These are phyloP conservation scores for Scenedesmus sp. DNA, from an alignment of 163 green algal species.

Conservation along the genomic window DNA sequence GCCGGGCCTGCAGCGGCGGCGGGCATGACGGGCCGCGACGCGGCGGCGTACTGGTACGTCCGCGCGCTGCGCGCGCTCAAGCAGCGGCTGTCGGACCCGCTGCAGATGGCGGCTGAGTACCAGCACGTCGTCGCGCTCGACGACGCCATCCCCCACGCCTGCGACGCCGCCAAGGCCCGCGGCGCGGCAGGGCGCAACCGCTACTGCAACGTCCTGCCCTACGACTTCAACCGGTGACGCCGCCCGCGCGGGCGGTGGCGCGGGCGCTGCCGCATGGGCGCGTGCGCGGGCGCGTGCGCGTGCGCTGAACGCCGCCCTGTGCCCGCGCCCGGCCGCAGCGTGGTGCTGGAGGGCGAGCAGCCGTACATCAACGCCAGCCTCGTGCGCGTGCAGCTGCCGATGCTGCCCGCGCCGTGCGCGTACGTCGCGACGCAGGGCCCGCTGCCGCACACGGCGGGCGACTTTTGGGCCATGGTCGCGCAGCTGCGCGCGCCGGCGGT, in stretches of 20 bases:
- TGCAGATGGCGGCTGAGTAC: constrained; percentile 34
- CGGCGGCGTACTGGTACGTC: constrained; percentile 21
- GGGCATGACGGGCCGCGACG: background rate
- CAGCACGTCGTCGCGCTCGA: constrained; percentile 28
- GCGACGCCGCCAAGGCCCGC: background rate
- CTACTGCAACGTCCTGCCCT: constrained; percentile 61
- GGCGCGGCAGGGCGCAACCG: constrained; percentile 43
- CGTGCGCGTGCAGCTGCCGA: constrained; percentile 48
- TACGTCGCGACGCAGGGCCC: constrained; percentile 86
- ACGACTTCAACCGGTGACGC: constrained; percentile 52
- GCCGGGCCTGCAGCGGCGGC: background rate
- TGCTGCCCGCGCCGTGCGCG: constrained; percentile 13
- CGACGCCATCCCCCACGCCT: constrained; percentile 4
- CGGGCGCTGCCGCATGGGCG: constrained; percentile 1
- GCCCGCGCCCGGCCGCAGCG: background rate
- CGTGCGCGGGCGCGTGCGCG: background rate
- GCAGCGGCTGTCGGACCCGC: constrained; percentile 14
- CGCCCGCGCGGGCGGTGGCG: background rate
- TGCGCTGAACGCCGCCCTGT: background rate
- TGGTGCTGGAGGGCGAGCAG: constrained; percentile 1
- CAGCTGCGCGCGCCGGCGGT: constrained; percentile 51
- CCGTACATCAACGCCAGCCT: constrained; percentile 87
- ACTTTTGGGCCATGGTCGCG: constrained; percentile 88
- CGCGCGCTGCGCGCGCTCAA: constrained; percentile 14
- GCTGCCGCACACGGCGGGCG: constrained; percentile 62